These are phyloP conservation scores for Venturia pyrina DNA, from an alignment of 2,329 filamentous ascomycete species.

Conservation along the genomic window DNA sequence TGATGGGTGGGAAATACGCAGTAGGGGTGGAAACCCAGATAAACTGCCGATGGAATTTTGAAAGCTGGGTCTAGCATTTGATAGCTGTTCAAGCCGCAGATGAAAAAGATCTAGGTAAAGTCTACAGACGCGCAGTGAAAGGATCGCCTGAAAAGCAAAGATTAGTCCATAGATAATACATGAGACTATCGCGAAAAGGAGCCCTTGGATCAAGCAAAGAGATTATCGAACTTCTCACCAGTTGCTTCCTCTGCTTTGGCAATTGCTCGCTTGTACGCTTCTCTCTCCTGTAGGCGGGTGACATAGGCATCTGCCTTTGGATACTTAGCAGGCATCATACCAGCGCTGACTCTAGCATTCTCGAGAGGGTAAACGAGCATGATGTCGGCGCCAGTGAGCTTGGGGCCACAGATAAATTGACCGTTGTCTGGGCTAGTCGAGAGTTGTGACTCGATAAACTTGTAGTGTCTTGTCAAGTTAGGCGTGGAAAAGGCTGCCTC, in stretches of 20 bases:
- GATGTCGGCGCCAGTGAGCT: conserved; percentile 43
- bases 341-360: conserved; percentile 27
- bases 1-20: no score
- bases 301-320: conserved; percentile 39
- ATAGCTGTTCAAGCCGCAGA: not conserved
- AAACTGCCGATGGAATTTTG: not conserved
- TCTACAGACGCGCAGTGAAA: not conserved
- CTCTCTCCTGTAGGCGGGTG: conserved; percentile 32
- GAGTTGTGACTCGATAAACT: conserved; percentile 42
- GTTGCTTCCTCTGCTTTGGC: conserved; percentile 38
- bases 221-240: conserved; percentile 20
- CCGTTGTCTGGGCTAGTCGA: conserved; percentile 36
- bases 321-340: conserved; percentile 32
- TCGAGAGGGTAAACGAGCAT: conserved; percentile 43
- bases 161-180: not conserved
- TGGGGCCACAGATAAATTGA: conserved; percentile 39
- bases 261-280: conserved; percentile 38
- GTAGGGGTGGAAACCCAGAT: no score
- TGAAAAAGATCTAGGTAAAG: not conserved
- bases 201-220: not conserved
- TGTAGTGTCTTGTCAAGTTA: conserved; percentile 38
- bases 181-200: not conserved
- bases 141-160: not conserved
- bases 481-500: conserved; percentile 34
- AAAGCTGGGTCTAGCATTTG: not conserved